These are phyloP conservation scores for Phytophthora pistaciae DNA, from an alignment of 352 stramenopile genomes.

Conservation along the genomic window DNA sequence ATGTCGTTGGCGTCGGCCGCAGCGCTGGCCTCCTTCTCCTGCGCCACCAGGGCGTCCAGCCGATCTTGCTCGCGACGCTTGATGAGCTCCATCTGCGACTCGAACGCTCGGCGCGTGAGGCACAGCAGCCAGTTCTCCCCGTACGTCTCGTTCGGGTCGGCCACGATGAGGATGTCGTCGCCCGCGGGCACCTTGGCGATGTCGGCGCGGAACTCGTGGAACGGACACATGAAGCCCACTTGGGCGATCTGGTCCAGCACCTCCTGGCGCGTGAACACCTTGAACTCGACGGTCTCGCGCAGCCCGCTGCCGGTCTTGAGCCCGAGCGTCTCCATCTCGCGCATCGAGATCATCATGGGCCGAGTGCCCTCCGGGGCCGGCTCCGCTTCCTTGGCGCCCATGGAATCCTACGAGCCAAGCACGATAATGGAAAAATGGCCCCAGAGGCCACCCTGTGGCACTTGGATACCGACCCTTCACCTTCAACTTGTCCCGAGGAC, in stretches of 20 bases:
- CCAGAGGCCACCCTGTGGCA: conserved; percentile 16
- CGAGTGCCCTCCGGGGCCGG: conserved; percentile 70
- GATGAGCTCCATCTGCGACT: conserved; percentile 74
- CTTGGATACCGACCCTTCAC: conserved; percentile 41
- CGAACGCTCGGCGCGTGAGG: conserved; percentile 70
- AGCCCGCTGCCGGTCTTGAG: conserved; percentile 84
- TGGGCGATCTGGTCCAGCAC: conserved; percentile 83
- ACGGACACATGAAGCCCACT: conserved; percentile 86
- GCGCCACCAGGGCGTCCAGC: conserved; percentile 50
- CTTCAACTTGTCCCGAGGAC: not conserved
- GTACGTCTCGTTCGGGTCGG: conserved; percentile 78
- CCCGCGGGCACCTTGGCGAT: conserved; percentile 71
- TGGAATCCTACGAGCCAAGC: not conserved
- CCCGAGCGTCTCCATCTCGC: conserved; percentile 83
- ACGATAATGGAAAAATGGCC: not conserved
- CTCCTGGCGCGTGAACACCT: conserved; percentile 70
- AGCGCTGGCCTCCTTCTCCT: conserved; percentile 33
- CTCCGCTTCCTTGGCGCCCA: conserved; percentile 51
- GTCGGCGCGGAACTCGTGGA: conserved; percentile 75
- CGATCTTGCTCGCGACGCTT: conserved; percentile 56
- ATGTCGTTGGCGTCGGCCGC: conserved; percentile 52
- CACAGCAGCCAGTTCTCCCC: conserved; percentile 89
- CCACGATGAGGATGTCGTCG: conserved; percentile 80
- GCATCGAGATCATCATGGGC: conserved; percentile 89
- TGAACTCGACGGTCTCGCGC: conserved; percentile 78